These are phyloP conservation scores for Komagataea norvegica DNA, from an alignment of 1,139 yeast genomes.

Conservation along the genomic window DNA sequence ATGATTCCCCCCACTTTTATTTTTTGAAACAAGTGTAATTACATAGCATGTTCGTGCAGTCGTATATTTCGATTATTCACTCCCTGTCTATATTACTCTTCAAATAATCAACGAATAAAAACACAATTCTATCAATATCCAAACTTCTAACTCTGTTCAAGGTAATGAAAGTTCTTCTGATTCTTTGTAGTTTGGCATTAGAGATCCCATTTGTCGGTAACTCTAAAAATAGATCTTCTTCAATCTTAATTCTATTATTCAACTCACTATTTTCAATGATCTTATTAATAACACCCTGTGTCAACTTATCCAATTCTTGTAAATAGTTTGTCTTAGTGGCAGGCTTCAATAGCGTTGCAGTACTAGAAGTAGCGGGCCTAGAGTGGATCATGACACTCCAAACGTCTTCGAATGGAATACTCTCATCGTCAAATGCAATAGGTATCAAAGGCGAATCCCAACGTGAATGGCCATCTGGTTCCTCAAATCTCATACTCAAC, in stretches of 20 bases:
- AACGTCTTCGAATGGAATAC: conserved; percentile 60
- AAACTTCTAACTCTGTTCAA: conserved; percentile 73
- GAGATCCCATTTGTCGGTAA: conserved; percentile 64
- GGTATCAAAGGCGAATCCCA: conserved; percentile 95
- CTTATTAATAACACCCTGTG: conserved; percentile 57
- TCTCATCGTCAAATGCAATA: conserved; percentile 53
- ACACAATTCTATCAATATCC: conserved; percentile 60
- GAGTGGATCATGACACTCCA: conserved; percentile 67
- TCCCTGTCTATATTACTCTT: conserved; percentile 40
- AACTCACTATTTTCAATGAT: conserved; percentile 59
- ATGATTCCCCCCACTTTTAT: background rate
- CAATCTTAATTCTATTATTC: conserved; percentile 45
- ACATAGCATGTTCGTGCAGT: background rate
- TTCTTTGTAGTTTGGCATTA: conserved; percentile 75
- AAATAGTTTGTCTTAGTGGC: conserved; percentile 70
- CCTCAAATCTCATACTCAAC: conserved; percentile 83
- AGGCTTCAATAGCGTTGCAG: conserved; percentile 70
- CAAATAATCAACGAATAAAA: conserved; percentile 70
- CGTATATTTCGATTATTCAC: conserved; percentile 5
- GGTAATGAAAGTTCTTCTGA: conserved; percentile 74
- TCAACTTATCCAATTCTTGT: conserved; percentile 71
- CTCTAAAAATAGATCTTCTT: conserved; percentile 41
- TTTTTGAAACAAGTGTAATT: background rate
- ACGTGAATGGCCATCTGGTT: conserved; percentile 78
- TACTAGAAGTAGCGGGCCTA: conserved; percentile 65